Evolutionary conservation across 176 grass and related monocot genomes (phyloP), one percentile per base, ranked within the genome.

Genomic region (Avena insularis): DNA sequence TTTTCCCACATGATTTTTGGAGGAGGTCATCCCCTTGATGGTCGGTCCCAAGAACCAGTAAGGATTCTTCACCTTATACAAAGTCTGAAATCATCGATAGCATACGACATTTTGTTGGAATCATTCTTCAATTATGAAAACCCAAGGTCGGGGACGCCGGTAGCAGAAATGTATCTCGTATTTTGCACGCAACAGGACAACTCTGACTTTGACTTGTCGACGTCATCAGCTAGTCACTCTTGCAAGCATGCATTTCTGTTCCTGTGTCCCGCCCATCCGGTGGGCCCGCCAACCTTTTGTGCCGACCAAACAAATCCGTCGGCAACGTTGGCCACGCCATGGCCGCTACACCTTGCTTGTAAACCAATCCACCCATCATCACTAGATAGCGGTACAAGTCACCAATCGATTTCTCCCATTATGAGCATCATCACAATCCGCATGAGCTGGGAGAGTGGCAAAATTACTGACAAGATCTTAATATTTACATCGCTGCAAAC

Each of bases 401-500:
- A 53, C 0, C 48, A 14, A 54, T 76, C 75, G 50, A 33, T 77
- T 77, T 55, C 75, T 12, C 27, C 8, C 75, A 36, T 77, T 35
- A 35, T 35, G 9, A 56, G 50, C n/a, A 67, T 49, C 16, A 58
- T 49, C 88, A 8, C 12, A 20, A 35, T 36, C 59, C 47, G 16
- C 19, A 69, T 9, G 23, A 33, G 59, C 64, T 29, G 33, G 50
- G 57, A 75, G 35, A 59, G 69, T 59, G 59, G 48, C 35, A 38
- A 31, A 35, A 40, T 60, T 4, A 55, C 76, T 80, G 8, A 54
- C 31, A 43, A 70, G 58, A 69, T 53, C 17, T 66, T 40, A 71
- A 48, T 82, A 93, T 76, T 83, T 75, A 87, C 73, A 90, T 77
- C 49, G 61, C 73, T 82, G 70, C 67, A 51, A 65, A 47, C 46